Conservation (phyloP, 306 rosid species). For the Quercus dentata region DNA sequence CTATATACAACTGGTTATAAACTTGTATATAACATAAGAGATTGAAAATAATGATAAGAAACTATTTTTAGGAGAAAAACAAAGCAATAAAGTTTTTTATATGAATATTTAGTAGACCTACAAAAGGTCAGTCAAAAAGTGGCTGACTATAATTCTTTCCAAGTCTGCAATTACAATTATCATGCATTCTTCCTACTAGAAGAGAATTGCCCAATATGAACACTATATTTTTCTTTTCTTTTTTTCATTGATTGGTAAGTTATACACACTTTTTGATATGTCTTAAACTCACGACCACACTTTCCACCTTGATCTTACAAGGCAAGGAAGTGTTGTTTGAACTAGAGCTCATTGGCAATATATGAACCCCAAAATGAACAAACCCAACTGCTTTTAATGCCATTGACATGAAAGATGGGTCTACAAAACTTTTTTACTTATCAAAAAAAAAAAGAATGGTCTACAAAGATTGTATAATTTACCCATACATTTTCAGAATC, state of each 20-base stretch:
- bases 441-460: too few relatives aligned
- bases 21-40: not conserved
- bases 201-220: conserved; percentile 15
- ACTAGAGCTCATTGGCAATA: too few relatives aligned
- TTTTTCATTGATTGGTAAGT: too few relatives aligned
- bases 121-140: not conserved
- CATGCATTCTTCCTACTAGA: not conserved
- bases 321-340: too few relatives aligned
- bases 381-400: not conserved
- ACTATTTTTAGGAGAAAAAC: not conserved
- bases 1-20: too few relatives aligned
- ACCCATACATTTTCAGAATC: conserved; percentile 2
- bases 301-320: too few relatives aligned
- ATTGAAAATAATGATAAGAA: not conserved
- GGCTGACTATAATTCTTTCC: not conserved
- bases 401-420: not conserved
- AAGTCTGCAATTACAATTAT: not conserved
- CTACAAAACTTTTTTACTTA: not conserved
- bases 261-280: too few relatives aligned
- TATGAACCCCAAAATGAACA: not conserved
- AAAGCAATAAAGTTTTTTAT: not conserved
- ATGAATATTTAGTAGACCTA: conserved; percentile 7
- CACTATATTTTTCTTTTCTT: too few relatives aligned
- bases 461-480: not conserved
- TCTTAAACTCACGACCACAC: too few relatives aligned